Percentiles rank a stretch among this genome's conserved stretches.
phyloP scores from a whole-genome alignment of 768 basidiomycete species.

The Suillus brevipes region DNA sequence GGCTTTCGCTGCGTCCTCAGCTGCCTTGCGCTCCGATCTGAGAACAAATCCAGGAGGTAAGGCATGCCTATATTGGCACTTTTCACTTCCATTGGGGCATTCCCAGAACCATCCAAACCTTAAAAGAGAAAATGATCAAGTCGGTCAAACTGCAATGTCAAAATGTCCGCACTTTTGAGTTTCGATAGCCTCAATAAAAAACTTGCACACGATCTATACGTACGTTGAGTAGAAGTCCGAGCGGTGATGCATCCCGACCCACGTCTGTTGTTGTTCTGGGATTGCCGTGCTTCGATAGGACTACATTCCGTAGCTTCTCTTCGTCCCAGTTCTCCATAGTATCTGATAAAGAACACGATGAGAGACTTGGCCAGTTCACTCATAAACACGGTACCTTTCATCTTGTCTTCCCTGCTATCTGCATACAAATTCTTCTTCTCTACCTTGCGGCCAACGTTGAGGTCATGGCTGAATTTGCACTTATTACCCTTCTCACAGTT shows the following conservation, averaged over 20 bases:
- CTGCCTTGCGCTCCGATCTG: slow-evolving; percentile 89
- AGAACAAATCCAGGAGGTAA: slow-evolving; percentile 95
- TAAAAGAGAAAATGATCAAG: not conserved
- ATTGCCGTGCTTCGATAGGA: slow-evolving; percentile 85
- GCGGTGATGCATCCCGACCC: slow-evolving; percentile 27
- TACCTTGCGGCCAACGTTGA: slow-evolving; percentile 84
- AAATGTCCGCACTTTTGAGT: slow-evolving; percentile 59
- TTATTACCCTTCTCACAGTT: slow-evolving; percentile 90
- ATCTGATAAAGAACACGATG: slow-evolving; percentile 47
- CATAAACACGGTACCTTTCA: slow-evolving; percentile 49
- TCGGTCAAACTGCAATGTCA: slow-evolving; percentile 1
- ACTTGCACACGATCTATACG: slow-evolving; percentile 92
- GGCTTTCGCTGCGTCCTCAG: slow-evolving; percentile 88
- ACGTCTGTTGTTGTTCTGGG: slow-evolving; percentile 92
- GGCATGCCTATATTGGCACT: slow-evolving; percentile 93
- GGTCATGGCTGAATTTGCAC: slow-evolving; percentile 97
- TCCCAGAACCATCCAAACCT: slow-evolving; percentile 97
- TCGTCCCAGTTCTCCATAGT: slow-evolving; percentile 99
- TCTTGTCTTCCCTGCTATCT: slow-evolving; percentile 82
- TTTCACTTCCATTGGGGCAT: slow-evolving; percentile 77
- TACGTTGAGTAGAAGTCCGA: slow-evolving; percentile 3
- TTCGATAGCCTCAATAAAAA: slow-evolving; percentile 96
- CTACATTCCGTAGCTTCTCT: slow-evolving; percentile 87
- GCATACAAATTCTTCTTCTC: slow-evolving; percentile 96
- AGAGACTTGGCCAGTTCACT: not conserved